Base-by-base conservation (phyloP, 1,284 basidiomycete genomes). In the Hemileia vastatrix region DNA sequence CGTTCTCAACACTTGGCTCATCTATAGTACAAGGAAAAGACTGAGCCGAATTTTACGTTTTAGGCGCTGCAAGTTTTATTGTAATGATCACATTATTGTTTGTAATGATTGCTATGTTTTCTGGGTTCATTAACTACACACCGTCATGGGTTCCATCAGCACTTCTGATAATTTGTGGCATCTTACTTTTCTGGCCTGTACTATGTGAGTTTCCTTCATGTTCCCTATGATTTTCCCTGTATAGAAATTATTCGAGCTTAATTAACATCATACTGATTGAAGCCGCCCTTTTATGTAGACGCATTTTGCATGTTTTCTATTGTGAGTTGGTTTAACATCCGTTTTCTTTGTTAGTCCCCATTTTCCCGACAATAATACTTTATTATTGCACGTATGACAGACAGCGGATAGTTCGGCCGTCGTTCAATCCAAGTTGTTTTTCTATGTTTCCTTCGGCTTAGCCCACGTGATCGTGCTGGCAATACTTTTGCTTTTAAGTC, bases 1-100 rank as follows among this genome's bases (percentile, higher is more conserved):
- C 4, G 4, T 31, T 33, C 51, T 27, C 13, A 31, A 24, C 4
- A 3, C 24, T 6, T 8, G n/a, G 15, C 24, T 31, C 24, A n/a
- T 15, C 13, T 52, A 23, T 18, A 21, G 11, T 23, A 11, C 3
- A 1, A 6, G 15, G 9, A 57, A n/a, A n/a, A n/a, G n/a, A n/a
- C n/a, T n/a, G n/a, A n/a, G n/a, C n/a, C n/a, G n/a, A n/a, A n/a
- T n/a, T n/a, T 24, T 23, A 18, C 33, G 9, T n/a, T 13, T 19
- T 18, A 62, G 59, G 32, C n/a, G 32, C 44, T 21, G 59, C 53
- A 1, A 62, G 59, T 24, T 62, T 62, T 24, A 13, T 54, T n/a
- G 27, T 49, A 23, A 24, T 62, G 9, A 40, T 54, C 18, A n/a
- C 43, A 8, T 53, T 62, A 11, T 15, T 18, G n/a, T 18, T 47